Evolutionary conservation across 2,329 filamentous ascomycete species (phyloP), one percentile per base, ranked within the genome.

Genomic region (Chalara sp.): DNA sequence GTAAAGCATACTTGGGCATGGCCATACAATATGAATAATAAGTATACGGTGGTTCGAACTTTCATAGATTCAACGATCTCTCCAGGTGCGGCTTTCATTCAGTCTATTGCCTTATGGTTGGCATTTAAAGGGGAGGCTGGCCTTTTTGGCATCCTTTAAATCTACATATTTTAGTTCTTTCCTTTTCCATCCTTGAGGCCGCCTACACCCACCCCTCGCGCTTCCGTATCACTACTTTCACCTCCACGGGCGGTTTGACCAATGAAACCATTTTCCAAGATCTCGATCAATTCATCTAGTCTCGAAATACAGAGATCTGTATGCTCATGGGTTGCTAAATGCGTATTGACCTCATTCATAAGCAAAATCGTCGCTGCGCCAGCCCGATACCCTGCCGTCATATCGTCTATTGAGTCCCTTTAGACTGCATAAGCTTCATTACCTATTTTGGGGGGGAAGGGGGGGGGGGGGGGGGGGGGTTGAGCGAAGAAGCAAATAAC

Each of bases 331-430:
- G 79, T 74, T 6, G 76, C 80, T 52, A 96, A 65, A 57, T 85
- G 76, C 50, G 67, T 68, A 64, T 96, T 96, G n/a, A 78, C 83
- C n/a, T 88, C 81, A 62, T 95, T 95, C 12, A 86, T 77, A 43
- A 99, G 73, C 64, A 97, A 65, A n/a, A 97, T 90, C 0, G 93
- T 97, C 33, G 89, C 87, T 1, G 91, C 89, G 1, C 92, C 92
- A 0, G 92, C 92, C 48, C 75, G 76, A 53, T 85, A 79, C 0
- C 93, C 92, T 1, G 92, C 89, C 6, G 85, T 87, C 81, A 97
- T 95, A 65, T 99, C 93, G 66, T 97, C 93, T 50, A 95, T 81
- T 12, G 85, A 90, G 65, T 92, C 87, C 4, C 87, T 87, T 28
- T 76, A 89, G 63, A 21, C 21, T 21, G 3, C 21, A 21, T 21